Evolutionary conservation across 164 flowering plant genomes (phyloP).

Genomic region (Vitis rotundifolia): DNA sequence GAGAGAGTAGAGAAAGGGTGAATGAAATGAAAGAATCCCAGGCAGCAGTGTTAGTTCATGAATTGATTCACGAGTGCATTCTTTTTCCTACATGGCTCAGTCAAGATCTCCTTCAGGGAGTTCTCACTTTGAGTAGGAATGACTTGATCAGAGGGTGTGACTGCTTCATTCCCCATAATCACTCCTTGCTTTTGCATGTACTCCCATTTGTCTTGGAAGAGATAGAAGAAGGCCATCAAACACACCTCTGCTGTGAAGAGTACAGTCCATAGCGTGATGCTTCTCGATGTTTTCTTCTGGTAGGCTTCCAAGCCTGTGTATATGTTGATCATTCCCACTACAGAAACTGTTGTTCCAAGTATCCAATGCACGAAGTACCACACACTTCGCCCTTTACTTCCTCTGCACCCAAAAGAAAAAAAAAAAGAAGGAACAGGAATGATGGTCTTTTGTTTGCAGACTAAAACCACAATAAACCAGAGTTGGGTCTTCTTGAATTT

Average conservation of each 20-base stretch:
- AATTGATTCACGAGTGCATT: constrained; percentile 32
- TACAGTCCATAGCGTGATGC: constrained; percentile 46
- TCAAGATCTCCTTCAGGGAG: constrained; percentile 25
- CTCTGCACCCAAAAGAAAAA: constrained; percentile 37
- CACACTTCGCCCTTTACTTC: constrained; percentile 48
- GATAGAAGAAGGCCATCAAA: constrained; percentile 53
- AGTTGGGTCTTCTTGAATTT: too few relatives aligned
- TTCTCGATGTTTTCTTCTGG: constrained; percentile 43
- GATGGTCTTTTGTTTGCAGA: background rate
- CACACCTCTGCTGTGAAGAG: constrained; percentile 64
- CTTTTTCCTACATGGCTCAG: constrained; percentile 31
- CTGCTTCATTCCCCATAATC: constrained; percentile 32
- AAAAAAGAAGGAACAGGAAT: background rate
- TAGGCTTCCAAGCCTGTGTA: constrained; percentile 78
- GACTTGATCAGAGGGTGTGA: constrained; percentile 23
- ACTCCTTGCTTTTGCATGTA: constrained; percentile 53
- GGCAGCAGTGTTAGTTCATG: too few relatives aligned
- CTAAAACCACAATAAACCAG: too few relatives aligned
- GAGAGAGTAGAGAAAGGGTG: too few relatives aligned
- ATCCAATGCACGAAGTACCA: constrained; percentile 84
- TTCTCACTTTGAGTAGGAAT: constrained; percentile 14
- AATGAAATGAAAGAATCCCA: too few relatives aligned
- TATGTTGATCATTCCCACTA: constrained; percentile 64
- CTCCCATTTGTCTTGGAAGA: constrained; percentile 76
- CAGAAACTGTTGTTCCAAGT: constrained; percentile 56